phyloP scores from a whole-genome alignment of 108 stramenopile species.

The Skeletonema potamos region DNA sequence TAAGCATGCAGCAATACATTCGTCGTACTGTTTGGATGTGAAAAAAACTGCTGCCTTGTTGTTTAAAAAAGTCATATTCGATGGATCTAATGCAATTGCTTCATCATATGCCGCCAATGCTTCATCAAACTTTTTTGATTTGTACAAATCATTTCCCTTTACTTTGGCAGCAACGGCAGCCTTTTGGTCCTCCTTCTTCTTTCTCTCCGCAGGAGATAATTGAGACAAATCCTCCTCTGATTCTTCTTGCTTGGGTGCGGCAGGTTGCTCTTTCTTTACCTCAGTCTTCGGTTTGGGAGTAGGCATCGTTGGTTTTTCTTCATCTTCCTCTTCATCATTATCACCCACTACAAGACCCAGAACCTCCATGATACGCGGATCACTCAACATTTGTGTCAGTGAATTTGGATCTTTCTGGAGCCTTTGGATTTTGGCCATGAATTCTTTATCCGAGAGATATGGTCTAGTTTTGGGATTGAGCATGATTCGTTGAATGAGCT shows the following conservation, averaged over 20 bases:
- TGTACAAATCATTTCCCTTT: conserved; percentile 93
- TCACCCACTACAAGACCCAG: conserved; percentile 82
- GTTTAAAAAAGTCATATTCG: conserved; percentile 92
- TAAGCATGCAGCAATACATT: conserved; percentile 80
- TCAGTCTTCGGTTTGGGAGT: conserved; percentile 16
- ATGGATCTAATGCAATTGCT: conserved; percentile 94
- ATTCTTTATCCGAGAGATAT: conserved; percentile 88
- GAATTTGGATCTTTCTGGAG: conserved; percentile 89
- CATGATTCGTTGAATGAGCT: conserved; percentile 88
- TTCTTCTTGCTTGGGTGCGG: conserved; percentile 44
- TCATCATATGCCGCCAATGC: conserved; percentile 96
- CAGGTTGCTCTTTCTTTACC: conserved; percentile 35
- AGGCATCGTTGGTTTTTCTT: conserved; percentile 45
- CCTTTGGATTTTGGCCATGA: conserved; percentile 90
- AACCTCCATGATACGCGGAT: conserved; percentile 92
- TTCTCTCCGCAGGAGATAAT: conserved; percentile 78
- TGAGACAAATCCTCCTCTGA: conserved; percentile 73
- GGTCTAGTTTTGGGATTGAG: conserved; percentile 88
- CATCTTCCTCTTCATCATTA: conserved; percentile 44
- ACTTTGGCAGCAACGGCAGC: conserved; percentile 82
- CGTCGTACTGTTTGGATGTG: conserved; percentile 90
- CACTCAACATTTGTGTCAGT: conserved; percentile 78
- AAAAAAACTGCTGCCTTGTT: conserved; percentile 99
- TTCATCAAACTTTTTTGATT: conserved; percentile 91
- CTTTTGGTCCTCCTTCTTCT: conserved; percentile 80